A percentile compares a stretch with the other conserved stretches of the same genome.
Conservation (phyloP, 2,329 filamentous ascomycete species). For the Lachnellula suecica region DNA sequence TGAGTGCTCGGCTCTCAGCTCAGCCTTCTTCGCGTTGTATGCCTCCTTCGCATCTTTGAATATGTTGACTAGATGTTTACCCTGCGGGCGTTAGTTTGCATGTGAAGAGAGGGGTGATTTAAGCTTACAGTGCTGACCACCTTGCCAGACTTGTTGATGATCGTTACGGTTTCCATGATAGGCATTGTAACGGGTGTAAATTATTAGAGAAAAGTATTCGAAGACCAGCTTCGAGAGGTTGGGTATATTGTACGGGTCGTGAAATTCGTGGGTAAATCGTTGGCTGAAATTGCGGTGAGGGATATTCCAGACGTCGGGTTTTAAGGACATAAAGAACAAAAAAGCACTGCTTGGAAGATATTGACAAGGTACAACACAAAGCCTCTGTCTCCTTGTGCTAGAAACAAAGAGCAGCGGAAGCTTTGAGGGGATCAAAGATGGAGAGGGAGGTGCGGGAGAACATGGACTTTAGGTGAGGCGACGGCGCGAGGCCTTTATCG, state of each 20-base stretch:
- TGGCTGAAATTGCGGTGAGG: constrained; percentile 10
- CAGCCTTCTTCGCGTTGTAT: constrained; percentile 84
- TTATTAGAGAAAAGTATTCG: constrained; percentile 10
- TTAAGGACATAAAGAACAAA: constrained; percentile 9
- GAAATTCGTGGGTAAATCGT: constrained; percentile 6
- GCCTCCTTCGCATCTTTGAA: constrained; percentile 90
- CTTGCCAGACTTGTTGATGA: constrained; percentile 89
- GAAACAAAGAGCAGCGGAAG: constrained; percentile 6
- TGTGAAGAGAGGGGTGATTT: constrained; percentile 6
- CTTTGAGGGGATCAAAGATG: not conserved
- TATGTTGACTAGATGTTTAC: constrained; percentile 84
- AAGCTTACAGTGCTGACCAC: constrained; percentile 78
- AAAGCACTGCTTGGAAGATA: constrained; percentile 7
- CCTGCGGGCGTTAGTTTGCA: constrained; percentile 49
- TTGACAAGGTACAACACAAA: constrained; percentile 7
- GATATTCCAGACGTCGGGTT: constrained; percentile 5
- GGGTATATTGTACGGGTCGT: constrained; percentile 7
- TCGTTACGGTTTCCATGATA: constrained; percentile 74
- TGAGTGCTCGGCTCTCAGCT: constrained; percentile 71
- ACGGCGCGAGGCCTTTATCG: constrained; percentile 16
- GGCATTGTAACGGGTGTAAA: constrained; percentile 24
- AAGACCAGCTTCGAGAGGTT: constrained; percentile 28
- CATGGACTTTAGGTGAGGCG: constrained; percentile 11
- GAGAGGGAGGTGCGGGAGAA: not conserved
- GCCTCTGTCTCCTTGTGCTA: constrained; percentile 6